Percentiles rank a stretch among this genome's conserved stretches.
Conservation (phyloP, 2,329 filamentous ascomycete genomes). For the Zymoseptoria crescenta region DNA sequence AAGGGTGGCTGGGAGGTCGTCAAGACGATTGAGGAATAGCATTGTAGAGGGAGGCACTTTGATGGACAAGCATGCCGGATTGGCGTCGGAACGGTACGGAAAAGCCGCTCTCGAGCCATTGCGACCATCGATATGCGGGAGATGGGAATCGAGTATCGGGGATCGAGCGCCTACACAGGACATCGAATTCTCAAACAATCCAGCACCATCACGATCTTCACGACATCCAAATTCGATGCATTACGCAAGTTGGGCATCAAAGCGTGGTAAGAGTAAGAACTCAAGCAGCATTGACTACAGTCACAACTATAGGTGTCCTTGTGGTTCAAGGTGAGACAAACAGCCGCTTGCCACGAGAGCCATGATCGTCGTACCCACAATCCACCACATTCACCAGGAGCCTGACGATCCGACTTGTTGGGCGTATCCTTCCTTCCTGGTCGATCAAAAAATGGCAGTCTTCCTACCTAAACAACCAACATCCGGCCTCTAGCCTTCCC, state of each 20-base stretch:
- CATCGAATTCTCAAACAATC: neutral
- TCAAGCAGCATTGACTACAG: neutral
- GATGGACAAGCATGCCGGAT: neutral
- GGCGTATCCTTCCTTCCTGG: neutral
- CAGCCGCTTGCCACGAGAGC: neutral
- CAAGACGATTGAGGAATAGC: conserved; percentile 70
- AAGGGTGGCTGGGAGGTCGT: conserved; percentile 95
- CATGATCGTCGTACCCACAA: neutral
- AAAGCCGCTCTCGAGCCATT: neutral
- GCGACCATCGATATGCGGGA: neutral
- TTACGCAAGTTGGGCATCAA: neutral
- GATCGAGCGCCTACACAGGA: neutral
- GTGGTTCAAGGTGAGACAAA: neutral
- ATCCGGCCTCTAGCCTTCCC: neutral
- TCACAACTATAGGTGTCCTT: neutral
- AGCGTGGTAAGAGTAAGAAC: neutral
- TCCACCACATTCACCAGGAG: neutral
- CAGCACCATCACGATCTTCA: neutral
- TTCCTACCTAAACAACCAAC: neutral
- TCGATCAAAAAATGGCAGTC: neutral
- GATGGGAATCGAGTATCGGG: neutral
- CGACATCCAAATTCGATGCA: neutral
- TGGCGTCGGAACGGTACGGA: neutral
- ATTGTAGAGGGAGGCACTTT: neutral
- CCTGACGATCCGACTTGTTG: neutral